Base-by-base conservation (phyloP, 1,139 yeast genomes). In the Scheffersomyces titani region DNA sequence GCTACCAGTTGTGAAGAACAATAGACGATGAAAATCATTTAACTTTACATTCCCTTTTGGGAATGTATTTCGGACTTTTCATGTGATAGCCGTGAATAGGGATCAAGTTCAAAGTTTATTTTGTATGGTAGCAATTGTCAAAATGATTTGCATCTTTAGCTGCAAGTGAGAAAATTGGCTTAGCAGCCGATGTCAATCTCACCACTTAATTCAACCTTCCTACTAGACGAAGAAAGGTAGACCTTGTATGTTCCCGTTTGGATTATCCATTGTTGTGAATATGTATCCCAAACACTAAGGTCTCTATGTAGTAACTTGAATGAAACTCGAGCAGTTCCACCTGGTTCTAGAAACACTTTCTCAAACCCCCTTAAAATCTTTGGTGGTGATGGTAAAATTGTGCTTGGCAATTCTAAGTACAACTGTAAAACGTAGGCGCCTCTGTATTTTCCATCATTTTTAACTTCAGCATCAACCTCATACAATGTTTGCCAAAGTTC, bases 351-450 rank as follows among this genome's bases (percentile, higher is more conserved):
- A 54, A 73, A 76, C 0, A 84, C 81, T 69, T 86, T 87, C 53
- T 84, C 88, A 64, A 85, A 84, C 1, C 90, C 90, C 61, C 89
- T 76, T 58, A 86, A 76, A 49, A 82, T 79, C 59, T 78, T 77
- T 3, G 82, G 81, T 18, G 88, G 87, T 21, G 86, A 76, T 52
- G 69, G 69, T 55, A 68, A 69, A 16, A 65, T 67, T 49, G 76
- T 76, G 63, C 74, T 72, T 9, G 90, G 90, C 57, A 80, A 78
- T 57, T 84, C 87, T 57, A 86, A 72, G 66, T 85, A 87, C 56
- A 86, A 69, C 65, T 87, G 89, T 16, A 82, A 81, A 21, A 83
- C 89, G 59, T 76, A 81, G 3, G 81, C 81, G 0, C 89, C 90
- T 47, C 72, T 74, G 49, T 68, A 66, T 21, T 76, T 75, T 0